Conservation (phyloP, 2,329 filamentous ascomycete species). For the Penicillium expansum region DNA sequence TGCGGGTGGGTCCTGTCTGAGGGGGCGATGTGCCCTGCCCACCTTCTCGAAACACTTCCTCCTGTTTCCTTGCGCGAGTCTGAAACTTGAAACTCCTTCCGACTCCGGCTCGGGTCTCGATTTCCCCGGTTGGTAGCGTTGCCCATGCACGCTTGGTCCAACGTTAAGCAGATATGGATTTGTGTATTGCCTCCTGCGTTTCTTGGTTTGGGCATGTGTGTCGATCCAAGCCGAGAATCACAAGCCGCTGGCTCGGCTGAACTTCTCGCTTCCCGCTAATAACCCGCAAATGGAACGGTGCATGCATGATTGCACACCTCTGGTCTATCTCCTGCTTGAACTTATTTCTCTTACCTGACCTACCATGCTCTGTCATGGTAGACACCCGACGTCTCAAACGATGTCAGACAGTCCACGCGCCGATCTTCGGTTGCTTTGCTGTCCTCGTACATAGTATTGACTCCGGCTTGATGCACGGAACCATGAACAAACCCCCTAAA, state of each 20-base stretch:
- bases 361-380: neutral
- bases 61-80: neutral
- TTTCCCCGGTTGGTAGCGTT: neutral
- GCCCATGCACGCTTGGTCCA: neutral
- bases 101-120: neutral
- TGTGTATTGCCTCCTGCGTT: neutral
- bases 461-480: constrained; percentile 17
- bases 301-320: neutral
- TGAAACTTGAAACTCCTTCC: neutral
- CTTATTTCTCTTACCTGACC: neutral
- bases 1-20: constrained; percentile 1
- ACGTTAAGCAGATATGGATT: neutral
- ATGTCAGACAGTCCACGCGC: neutral
- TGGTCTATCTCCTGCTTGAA: neutral
- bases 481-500: constrained; percentile 19
- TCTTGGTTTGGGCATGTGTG: constrained; percentile 1
- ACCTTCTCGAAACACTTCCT: neutral
- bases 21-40: neutral
- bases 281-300: neutral
- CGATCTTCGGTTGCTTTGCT: neutral
- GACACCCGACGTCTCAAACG: neutral
- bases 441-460: constrained; percentile 24
- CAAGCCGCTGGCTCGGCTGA: constrained; percentile 18
- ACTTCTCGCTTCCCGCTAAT: neutral
- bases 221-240: constrained; percentile 4